Evolutionary conservation across 768 basidiomycete species (phyloP).

Genomic region (Lepiota brunneoincarnata): DNA sequence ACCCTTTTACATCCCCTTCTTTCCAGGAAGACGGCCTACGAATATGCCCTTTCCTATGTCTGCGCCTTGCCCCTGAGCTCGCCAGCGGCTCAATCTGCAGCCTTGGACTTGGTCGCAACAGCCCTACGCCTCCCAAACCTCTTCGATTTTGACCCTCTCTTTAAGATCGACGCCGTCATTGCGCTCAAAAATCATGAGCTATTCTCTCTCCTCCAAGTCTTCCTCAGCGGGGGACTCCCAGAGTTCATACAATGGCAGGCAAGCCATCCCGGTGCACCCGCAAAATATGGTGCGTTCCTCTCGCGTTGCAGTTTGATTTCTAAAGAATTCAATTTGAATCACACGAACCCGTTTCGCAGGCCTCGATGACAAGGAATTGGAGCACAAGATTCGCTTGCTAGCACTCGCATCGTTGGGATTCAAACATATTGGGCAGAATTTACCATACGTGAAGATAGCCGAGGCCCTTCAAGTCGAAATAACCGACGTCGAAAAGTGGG

Average conservation of each 20-base stretch:
- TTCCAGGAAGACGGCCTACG: conserved; percentile 56
- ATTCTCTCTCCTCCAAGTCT: conserved; percentile 73
- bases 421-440: conserved; percentile 68
- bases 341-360: conserved; percentile 32
- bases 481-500: conserved; percentile 79
- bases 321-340: neutral
- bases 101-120: conserved; percentile 57
- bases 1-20: neutral
- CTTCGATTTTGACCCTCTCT: conserved; percentile 80
- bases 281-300: conserved; percentile 50
- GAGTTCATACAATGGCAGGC: conserved; percentile 64
- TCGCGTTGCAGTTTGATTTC: neutral
- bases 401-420: conserved; percentile 77
- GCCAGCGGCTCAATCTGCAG: conserved; percentile 47
- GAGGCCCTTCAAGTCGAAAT: conserved; percentile 60
- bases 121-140: conserved; percentile 63
- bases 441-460: conserved; percentile 71
- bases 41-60: conserved; percentile 62
- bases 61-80: conserved; percentile 58
- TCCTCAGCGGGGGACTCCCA: conserved; percentile 59
- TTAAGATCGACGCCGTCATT: conserved; percentile 72
- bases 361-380: conserved; percentile 56
- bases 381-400: conserved; percentile 78
- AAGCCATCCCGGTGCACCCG: conserved; percentile 44
- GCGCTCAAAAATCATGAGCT: conserved; percentile 66